These are phyloP conservation scores for Cladosporium sp. DNA, from an alignment of 2,329 filamentous ascomycete species.

Conservation along the genomic window DNA sequence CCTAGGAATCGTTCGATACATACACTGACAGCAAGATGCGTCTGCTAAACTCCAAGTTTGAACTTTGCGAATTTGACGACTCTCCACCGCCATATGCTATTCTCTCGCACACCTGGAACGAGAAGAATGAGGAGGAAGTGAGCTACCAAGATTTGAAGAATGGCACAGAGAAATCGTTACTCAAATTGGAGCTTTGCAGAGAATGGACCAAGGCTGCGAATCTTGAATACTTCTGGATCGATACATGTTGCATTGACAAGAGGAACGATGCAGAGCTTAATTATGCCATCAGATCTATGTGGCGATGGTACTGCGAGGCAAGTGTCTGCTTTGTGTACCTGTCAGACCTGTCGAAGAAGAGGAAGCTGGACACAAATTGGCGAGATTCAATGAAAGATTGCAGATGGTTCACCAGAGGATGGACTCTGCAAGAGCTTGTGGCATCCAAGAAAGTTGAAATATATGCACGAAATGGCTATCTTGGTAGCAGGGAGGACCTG, in stretches of 20 bases:
- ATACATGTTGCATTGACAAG: constrained; percentile 25
- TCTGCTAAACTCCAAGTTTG: neutral
- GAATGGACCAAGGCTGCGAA: neutral
- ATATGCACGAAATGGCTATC: constrained; percentile 11
- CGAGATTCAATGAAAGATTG: neutral
- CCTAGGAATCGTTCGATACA: too few relatives aligned
- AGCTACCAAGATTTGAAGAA: constrained; percentile 5
- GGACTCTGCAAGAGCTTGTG: constrained; percentile 21
- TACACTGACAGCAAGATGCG: constrained; percentile 3
- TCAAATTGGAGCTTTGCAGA: constrained; percentile 4
- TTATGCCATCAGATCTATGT: constrained; percentile 21
- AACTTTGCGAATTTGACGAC: neutral
- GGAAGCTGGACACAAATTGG: neutral
- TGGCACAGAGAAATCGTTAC: neutral
- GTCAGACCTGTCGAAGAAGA: constrained; percentile 12
- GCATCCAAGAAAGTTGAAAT: constrained; percentile 13
- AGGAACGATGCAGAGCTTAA: constrained; percentile 16
- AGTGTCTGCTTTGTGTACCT: constrained; percentile 18
- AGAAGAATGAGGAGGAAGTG: constrained; percentile 24
- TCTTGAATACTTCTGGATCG: constrained; percentile 19
- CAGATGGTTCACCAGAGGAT: constrained; percentile 19
- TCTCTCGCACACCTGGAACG: constrained; percentile 33
- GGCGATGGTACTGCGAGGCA: constrained; percentile 18
- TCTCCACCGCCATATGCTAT: constrained; percentile 27
- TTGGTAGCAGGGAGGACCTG: constrained; percentile 6